Percentiles rank a stretch among this genome's conserved stretches.
phyloP scores from a whole-genome alignment of 2,329 filamentous ascomycete species.

The Sclerotinia nivalis region DNA sequence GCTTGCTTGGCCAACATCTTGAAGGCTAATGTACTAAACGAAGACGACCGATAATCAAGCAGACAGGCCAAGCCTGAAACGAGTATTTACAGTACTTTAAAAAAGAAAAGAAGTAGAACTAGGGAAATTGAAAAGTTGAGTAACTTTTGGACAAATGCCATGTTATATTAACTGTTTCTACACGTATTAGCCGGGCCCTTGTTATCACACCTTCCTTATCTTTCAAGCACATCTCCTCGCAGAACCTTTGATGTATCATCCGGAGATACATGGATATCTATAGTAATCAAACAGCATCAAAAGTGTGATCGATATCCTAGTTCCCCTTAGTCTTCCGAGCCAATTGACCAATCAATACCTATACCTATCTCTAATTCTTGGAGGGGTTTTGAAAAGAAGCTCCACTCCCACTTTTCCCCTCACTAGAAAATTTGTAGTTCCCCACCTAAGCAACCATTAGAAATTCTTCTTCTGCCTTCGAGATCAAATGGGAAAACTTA shows the following conservation, averaged over 20 bases:
- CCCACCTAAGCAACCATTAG: background rate
- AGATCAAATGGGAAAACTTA: background rate
- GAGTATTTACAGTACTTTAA: background rate
- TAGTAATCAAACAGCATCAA: background rate
- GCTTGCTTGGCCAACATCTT: constrained; percentile 44
- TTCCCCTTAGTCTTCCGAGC: background rate
- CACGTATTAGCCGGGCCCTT: background rate
- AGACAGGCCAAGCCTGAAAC: background rate
- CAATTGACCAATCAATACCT: background rate
- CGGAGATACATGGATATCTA: constrained; percentile 12
- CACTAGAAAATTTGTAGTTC: constrained; percentile 1
- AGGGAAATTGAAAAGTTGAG: background rate
- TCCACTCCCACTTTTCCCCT: constrained; percentile 11
- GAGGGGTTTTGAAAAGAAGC: background rate
- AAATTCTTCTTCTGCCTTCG: background rate
- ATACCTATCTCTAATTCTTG: background rate
- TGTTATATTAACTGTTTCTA: background rate
- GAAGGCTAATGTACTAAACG: constrained; percentile 5
- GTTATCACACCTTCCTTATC: constrained; percentile 1
- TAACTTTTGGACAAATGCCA: background rate
- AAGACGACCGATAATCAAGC: background rate
- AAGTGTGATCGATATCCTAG: background rate
- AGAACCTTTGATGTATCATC: background rate
- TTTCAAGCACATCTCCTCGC: background rate
- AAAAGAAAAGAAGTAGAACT: background rate